phyloP scores from a whole-genome alignment of 179 eudicot genomes.

The Carnegiea gigantea region DNA sequence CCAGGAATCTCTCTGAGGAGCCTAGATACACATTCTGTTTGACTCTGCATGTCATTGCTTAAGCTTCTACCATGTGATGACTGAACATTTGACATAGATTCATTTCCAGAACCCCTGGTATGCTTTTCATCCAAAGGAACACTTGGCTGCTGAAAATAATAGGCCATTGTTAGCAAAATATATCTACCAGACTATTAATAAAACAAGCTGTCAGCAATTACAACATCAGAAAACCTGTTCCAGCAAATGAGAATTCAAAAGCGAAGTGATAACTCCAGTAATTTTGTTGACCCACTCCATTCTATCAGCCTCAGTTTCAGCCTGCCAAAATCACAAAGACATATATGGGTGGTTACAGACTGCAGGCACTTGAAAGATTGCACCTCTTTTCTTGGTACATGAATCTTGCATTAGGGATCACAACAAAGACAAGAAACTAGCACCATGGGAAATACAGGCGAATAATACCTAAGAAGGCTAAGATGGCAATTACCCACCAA shows the following conservation, averaged over 20 bases:
- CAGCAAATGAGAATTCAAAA: constrained; percentile 74
- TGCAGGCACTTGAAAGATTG: constrained; percentile 12
- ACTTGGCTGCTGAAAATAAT: constrained; percentile 33
- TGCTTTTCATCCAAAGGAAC: constrained; percentile 33
- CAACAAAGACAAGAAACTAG: constrained; percentile 2
- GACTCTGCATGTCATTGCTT: constrained; percentile 44
- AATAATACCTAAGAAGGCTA: neutral
- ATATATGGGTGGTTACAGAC: neutral
- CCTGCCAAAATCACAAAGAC: constrained; percentile 48
- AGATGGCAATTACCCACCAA: neutral
- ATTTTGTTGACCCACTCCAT: constrained; percentile 89
- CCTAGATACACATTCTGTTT: constrained; percentile 48
- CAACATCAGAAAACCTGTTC: constrained; percentile 52
- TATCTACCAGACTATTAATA: neutral
- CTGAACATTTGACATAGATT: constrained; percentile 35
- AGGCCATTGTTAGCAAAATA: constrained; percentile 14
- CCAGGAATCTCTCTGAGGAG: constrained; percentile 72
- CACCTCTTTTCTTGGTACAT: neutral
- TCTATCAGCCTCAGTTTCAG: constrained; percentile 92
- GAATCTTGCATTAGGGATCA: neutral
- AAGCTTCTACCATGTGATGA: constrained; percentile 31
- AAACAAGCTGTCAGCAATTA: neutral
- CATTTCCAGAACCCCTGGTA: constrained; percentile 22
- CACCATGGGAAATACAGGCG: constrained; percentile 5
- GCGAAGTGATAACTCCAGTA: constrained; percentile 81